Conservation (phyloP, 176 grass and related monocot species). For the Phoenix dactylifera region DNA sequence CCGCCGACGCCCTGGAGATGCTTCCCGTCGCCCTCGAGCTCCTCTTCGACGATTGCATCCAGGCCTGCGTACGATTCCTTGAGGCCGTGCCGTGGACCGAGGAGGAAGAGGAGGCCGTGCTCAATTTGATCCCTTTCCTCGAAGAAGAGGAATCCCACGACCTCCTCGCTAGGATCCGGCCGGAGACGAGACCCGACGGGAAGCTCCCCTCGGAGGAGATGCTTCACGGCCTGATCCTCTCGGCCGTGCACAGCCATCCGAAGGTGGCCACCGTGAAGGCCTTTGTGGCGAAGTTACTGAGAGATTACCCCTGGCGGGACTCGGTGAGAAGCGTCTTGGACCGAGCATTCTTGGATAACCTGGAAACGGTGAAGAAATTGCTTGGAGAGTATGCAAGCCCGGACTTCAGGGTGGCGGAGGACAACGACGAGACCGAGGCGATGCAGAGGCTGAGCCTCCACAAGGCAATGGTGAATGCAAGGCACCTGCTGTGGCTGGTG, state of each 20-base stretch:
- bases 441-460: slow-evolving; percentile 81
- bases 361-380: too few relatives aligned
- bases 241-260: slow-evolving; percentile 55
- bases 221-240: slow-evolving; percentile 62
- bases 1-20: slow-evolving; percentile 44
- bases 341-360: too few relatives aligned
- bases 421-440: slow-evolving; percentile 72
- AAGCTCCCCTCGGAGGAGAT: slow-evolving; percentile 41
- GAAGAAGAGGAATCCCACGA: slow-evolving; percentile 35
- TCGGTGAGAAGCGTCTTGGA: too few relatives aligned
- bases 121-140: slow-evolving; percentile 53
- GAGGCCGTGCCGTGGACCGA: slow-evolving; percentile 61
- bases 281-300: slow-evolving; percentile 80
- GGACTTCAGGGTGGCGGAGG: slow-evolving; percentile 32
- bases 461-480: slow-evolving; percentile 49
- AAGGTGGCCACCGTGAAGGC: slow-evolving; percentile 54
- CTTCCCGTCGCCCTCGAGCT: slow-evolving; percentile 54
- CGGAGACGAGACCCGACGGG: neutral
- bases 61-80: slow-evolving; percentile 45
- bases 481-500: slow-evolving; percentile 69
- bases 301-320: neutral
- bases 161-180: slow-evolving; percentile 40
- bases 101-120: slow-evolving; percentile 31
- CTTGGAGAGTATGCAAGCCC: too few relatives aligned
- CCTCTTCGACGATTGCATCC: slow-evolving; percentile 37